A percentile compares a stretch with the other conserved stretches of the same genome.
Conservation (phyloP, 495 filamentous ascomycete species). For the Xylaria grammica region DNA sequence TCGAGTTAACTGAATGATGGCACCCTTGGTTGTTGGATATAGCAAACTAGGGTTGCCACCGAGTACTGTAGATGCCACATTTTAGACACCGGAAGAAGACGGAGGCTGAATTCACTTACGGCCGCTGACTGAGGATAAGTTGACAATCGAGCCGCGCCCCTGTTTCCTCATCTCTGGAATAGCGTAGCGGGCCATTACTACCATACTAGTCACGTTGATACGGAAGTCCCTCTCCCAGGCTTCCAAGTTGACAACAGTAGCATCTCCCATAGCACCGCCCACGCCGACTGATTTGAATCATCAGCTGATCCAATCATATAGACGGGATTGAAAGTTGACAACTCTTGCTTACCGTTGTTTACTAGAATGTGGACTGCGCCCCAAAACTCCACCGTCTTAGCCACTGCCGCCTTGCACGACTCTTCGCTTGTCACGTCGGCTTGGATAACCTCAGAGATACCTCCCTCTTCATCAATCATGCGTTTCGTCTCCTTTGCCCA, state of each 20-base stretch:
- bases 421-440: constrained; percentile 36
- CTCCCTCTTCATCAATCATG: constrained; percentile 28
- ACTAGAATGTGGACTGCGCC: constrained; percentile 35
- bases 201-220: constrained; percentile 19
- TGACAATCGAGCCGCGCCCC: constrained; percentile 13
- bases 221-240: constrained; percentile 17
- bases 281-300: background rate
- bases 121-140: constrained; percentile 12
- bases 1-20: constrained; percentile 67
- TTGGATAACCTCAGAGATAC: constrained; percentile 36
- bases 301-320: background rate
- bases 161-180: constrained; percentile 18
- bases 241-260: constrained; percentile 7
- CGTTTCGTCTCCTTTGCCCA: constrained; percentile 20
- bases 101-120: background rate
- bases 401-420: constrained; percentile 33
- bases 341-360: constrained; percentile 28
- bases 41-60: constrained; percentile 39
- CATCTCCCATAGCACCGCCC: constrained; percentile 7
- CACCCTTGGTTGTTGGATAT: constrained; percentile 63
- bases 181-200: constrained; percentile 8
- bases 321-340: background rate
- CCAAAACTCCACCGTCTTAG: constrained; percentile 29
- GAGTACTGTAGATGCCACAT: background rate
- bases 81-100: background rate